Evolutionary conservation across 177 flowering plant genomes (phyloP), one percentile per base, ranked within the genome.

Genomic region (Vitis hybrid): DNA sequence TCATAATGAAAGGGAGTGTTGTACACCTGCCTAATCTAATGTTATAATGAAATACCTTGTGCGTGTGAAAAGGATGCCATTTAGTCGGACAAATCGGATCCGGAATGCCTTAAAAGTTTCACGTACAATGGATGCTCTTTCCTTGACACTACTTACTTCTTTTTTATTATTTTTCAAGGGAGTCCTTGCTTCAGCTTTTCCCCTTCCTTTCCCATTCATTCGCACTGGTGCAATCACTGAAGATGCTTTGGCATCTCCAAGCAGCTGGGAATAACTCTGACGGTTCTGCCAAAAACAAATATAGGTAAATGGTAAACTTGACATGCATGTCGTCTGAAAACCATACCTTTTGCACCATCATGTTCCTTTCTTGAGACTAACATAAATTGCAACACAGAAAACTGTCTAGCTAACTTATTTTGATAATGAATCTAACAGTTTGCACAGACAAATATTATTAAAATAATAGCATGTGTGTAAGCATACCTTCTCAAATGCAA

Each of bases 401-500:
- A 38, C 47, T 38, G 0, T 38, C 47, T 38, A 38, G 47, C 47
- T 38, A 38, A 38, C 47, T 38, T 38, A 38, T 28, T 28, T 4
- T 38, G 8, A 38, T 5, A 38, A 38, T 38, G 47, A 38, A 50
- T 47, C 49, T 22, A 49, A 11, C 6, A 13, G 5, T 20, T 19
- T 5, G 18, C 12, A 14, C 18, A 50, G 24, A 33, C 19, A 53
- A 20, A 47, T 13, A 49, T 15, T 3, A 44, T 20, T 33, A 47
- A 15, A 55, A 19, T 54, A 72, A 38, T 38, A 38, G 47, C 47
- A 38, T 38, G 47, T 8, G 47, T 38, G 47, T 38, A 38, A 38
- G 47, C 47, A 65, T 83, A 95, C 99, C 98, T 94, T 95, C 77
- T 95, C 99, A 88, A 95, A 95, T 66, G 91, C 94, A 69, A 94